Conservation (phyloP, 345 rosid species). For the Populus tremula region DNA sequence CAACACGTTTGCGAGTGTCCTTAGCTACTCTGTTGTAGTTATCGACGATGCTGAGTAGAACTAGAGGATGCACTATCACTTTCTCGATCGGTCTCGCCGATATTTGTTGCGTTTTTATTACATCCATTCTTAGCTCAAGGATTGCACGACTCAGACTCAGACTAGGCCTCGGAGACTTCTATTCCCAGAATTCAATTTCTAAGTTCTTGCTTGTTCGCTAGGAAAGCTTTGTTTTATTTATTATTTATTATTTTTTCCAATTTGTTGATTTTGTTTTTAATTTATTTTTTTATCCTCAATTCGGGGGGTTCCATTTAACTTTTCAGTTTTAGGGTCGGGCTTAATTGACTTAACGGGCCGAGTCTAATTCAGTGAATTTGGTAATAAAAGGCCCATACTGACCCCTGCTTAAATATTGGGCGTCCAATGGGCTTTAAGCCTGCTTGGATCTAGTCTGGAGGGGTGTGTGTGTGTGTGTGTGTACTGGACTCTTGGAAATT, state of each 20-base stretch:
- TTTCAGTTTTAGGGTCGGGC: background rate
- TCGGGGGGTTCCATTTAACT: background rate
- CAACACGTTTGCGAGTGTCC: conserved; percentile 27
- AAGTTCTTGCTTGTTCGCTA: background rate
- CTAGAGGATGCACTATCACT: conserved; percentile 93
- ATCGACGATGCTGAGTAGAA: conserved; percentile 91
- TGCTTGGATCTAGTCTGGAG: background rate
- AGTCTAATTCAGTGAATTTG: background rate
- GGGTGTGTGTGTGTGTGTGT: accelerated
- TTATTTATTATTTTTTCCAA: background rate
- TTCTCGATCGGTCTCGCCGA: conserved; percentile 80
- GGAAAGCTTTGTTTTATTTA: background rate
- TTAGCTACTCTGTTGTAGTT: conserved; percentile 48
- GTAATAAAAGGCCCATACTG: background rate
- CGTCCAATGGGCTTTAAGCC: background rate
- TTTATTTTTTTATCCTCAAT: background rate
- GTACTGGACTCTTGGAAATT: too few relatives aligned
- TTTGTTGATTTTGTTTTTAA: background rate
- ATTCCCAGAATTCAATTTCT: background rate
- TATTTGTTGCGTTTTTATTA: conserved; percentile 87
- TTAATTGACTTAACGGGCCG: background rate
- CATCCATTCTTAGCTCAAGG: conserved; percentile 55
- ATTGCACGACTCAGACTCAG: background rate
- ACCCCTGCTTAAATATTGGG: background rate
- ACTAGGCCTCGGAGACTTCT: background rate